phyloP scores from a whole-genome alignment of 2,329 filamentous ascomycete genomes.

The Phialophora verrucosa region DNA sequence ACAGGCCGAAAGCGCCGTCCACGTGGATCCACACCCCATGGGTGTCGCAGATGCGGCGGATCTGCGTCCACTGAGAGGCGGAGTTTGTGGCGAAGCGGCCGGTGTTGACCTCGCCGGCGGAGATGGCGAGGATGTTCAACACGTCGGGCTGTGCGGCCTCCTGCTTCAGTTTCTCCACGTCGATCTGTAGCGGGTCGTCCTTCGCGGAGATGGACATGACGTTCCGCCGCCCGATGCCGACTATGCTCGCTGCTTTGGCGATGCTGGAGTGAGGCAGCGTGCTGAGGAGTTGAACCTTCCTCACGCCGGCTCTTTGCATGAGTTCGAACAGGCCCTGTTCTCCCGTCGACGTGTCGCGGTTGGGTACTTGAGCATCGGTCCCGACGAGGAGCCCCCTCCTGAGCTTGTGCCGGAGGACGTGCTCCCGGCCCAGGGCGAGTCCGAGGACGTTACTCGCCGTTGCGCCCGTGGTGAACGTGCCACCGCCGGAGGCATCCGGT shows the following conservation, averaged over 20 bases:
- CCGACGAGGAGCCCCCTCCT: conserved; percentile 41
- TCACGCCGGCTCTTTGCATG: conserved; percentile 61
- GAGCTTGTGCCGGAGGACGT: conserved; percentile 48
- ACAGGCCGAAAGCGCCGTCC: conserved; percentile 88
- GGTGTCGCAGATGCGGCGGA: conserved; percentile 73
- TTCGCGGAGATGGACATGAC: conserved; percentile 65
- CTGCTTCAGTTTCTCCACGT: conserved; percentile 68
- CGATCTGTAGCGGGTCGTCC: conserved; percentile 70
- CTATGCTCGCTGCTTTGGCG: conserved; percentile 78
- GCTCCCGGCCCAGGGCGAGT: conserved; percentile 73
- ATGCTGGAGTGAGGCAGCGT: conserved; percentile 84
- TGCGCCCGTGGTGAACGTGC: conserved; percentile 77
- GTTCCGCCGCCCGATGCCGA: conserved; percentile 75
- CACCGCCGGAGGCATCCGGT: conserved; percentile 58
- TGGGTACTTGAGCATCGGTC: background rate
- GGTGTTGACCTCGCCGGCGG: conserved; percentile 88
- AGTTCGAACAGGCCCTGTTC: conserved; percentile 65
- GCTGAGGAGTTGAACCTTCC: conserved; percentile 76
- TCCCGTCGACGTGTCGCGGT: conserved; percentile 59
- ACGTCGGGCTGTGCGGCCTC: conserved; percentile 60
- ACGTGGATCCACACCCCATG: conserved; percentile 86
- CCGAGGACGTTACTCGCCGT: conserved; percentile 71
- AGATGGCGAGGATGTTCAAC: conserved; percentile 79
- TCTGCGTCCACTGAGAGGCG: conserved; percentile 58
- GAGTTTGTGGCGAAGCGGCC: conserved; percentile 74